Evolutionary conservation across 2,329 filamentous ascomycete genomes (phyloP).

Genomic region (Fusarium temperatum): DNA sequence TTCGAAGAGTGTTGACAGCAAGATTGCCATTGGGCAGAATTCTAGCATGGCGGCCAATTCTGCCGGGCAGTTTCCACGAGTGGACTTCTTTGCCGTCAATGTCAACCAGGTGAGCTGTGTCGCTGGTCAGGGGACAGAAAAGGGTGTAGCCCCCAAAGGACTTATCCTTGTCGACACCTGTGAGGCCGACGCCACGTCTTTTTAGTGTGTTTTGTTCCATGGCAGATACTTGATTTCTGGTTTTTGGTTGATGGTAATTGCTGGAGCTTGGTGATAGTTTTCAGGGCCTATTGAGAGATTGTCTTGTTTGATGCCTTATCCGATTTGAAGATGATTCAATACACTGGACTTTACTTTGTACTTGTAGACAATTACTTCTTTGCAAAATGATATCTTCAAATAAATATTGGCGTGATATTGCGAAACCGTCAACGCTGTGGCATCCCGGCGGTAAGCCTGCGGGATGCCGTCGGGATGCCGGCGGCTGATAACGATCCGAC

Average conservation of each 20-base stretch:
- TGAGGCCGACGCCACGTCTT: constrained; percentile 41
- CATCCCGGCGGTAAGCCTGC: constrained; percentile 14
- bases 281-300: neutral
- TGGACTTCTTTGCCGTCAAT: constrained; percentile 44
- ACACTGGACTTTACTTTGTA: neutral
- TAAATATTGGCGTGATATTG: neutral
- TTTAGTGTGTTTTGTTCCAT: constrained; percentile 47
- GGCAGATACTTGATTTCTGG: too few relatives aligned
- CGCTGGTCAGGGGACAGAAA: constrained; percentile 43
- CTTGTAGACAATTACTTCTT: neutral
- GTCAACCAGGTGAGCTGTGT: constrained; percentile 40
- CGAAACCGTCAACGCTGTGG: neutral
- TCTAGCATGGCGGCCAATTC: constrained; percentile 41
- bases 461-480: constrained; percentile 26
- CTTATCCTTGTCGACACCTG: constrained; percentile 38
- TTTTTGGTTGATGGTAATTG: neutral
- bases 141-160: constrained; percentile 44
- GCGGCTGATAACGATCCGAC: constrained; percentile 19
- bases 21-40: constrained; percentile 44
- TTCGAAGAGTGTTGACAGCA: constrained; percentile 43
- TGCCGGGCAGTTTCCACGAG: constrained; percentile 43
- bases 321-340: fast-evolving
- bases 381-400: neutral
- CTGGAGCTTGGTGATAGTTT: neutral
- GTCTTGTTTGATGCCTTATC: neutral